Evolutionary conservation across 495 filamentous ascomycete species (phyloP).

Genomic region (Xylaria castorea): DNA sequence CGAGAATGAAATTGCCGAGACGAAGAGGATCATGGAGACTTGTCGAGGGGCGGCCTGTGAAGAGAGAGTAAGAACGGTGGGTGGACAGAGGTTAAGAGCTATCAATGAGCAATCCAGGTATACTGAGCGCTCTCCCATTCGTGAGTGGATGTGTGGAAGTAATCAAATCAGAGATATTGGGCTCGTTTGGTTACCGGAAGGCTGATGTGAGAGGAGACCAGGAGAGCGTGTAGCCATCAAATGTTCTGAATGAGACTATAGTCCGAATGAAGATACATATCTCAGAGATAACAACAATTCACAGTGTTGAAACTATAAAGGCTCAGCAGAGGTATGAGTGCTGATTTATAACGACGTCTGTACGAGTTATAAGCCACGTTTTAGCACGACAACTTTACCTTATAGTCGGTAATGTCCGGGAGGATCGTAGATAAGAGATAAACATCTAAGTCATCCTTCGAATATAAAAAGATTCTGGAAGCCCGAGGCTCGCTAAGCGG

Average conservation of each 20-base stretch:
- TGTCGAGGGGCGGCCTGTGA: neutral
- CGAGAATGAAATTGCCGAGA: neutral
- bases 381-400: neutral
- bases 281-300: neutral
- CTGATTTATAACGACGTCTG: neutral
- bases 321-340: neutral
- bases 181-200: neutral
- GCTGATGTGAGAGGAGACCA: neutral
- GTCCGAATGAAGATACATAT: neutral
- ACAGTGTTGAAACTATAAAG: neutral
- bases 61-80: neutral
- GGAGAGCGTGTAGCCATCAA: neutral
- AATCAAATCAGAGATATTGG: neutral
- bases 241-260: neutral
- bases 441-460: slow-evolving; percentile 2
- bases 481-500: slow-evolving; percentile 1
- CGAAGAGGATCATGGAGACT: neutral
- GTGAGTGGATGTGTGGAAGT: neutral
- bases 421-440: slow-evolving; percentile 16
- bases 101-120: neutral
- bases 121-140: neutral
- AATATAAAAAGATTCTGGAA: neutral
- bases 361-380: neutral
- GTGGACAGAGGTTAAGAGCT: neutral
- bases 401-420: slow-evolving; percentile 8